phyloP scores from a whole-genome alignment of 2,329 filamentous ascomycete species.

The Xylaria sp. region DNA sequence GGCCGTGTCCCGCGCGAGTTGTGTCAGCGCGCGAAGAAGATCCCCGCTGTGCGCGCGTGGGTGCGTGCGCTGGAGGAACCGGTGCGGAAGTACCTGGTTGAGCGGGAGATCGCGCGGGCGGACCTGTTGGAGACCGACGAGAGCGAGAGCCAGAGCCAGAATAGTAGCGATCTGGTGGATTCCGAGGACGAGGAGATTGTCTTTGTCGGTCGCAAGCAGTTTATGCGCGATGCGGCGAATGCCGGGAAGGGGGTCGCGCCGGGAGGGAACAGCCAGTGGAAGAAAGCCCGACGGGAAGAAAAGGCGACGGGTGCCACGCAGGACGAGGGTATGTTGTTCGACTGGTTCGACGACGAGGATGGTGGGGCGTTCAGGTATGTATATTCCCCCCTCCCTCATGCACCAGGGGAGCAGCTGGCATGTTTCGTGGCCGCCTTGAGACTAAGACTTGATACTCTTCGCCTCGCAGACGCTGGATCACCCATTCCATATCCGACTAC shows the following conservation, averaged over 20 bases:
- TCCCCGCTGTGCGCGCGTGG: conserved; percentile 70
- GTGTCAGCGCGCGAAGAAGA: conserved; percentile 72
- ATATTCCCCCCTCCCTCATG: conserved; percentile 14
- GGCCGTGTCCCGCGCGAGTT: conserved; percentile 73
- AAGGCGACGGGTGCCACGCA: conserved; percentile 51
- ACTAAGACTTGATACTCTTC: conserved; percentile 16
- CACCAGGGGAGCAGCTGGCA: background rate
- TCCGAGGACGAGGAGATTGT: conserved; percentile 81
- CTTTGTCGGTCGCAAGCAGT: conserved; percentile 70
- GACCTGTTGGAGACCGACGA: conserved; percentile 12
- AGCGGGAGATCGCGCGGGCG: conserved; percentile 42
- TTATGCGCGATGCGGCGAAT: conserved; percentile 41
- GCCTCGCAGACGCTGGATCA: conserved; percentile 70
- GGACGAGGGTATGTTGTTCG: conserved; percentile 68
- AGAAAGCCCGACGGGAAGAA: conserved; percentile 44
- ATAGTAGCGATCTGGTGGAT: conserved; percentile 39
- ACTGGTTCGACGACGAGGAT: conserved; percentile 65
- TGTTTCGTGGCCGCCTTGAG: background rate
- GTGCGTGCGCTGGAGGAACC: conserved; percentile 81
- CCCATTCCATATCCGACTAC: conserved; percentile 86
- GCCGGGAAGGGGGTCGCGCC: conserved; percentile 20
- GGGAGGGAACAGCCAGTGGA: conserved; percentile 37
- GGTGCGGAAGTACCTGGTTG: conserved; percentile 68
- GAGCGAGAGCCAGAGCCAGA: conserved; percentile 14
- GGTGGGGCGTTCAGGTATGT: conserved; percentile 77